These are phyloP conservation scores for Leavenworthia alabamica DNA, from an alignment of 345 rosid species.

Conservation along the genomic window DNA sequence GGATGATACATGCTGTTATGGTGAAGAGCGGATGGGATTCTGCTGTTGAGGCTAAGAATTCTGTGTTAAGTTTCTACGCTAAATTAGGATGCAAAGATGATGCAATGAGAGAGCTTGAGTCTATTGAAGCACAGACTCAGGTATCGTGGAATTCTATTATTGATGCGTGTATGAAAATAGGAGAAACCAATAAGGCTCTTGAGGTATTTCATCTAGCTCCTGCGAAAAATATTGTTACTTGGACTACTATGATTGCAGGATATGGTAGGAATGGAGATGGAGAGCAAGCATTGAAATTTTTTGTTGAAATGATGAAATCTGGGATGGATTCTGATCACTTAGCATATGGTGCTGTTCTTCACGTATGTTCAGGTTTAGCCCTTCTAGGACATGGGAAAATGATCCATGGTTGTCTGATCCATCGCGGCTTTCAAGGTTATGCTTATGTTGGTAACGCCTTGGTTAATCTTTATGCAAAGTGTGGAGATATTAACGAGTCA, in stretches of 20 bases:
- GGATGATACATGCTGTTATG: slow-evolving; percentile 45
- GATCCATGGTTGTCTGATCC: slow-evolving; percentile 61
- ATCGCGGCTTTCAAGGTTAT: slow-evolving; percentile 44
- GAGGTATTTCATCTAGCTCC: slow-evolving; percentile 40
- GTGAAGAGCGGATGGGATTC: slow-evolving; percentile 67
- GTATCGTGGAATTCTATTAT: slow-evolving; percentile 72
- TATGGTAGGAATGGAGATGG: slow-evolving; percentile 51
- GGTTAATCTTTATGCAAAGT: slow-evolving; percentile 74
- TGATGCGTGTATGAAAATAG: slow-evolving; percentile 61
- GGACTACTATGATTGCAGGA: slow-evolving; percentile 77
- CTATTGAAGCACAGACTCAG: slow-evolving; percentile 36
- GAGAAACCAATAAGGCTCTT: slow-evolving; percentile 46
- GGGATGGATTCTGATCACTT: slow-evolving; percentile 39
- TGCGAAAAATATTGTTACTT: slow-evolving; percentile 55
- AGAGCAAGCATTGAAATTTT: slow-evolving; percentile 50
- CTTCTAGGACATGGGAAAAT: slow-evolving; percentile 51
- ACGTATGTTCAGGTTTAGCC: slow-evolving; percentile 65
- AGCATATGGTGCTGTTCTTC: slow-evolving; percentile 60
- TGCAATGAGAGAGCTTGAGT: slow-evolving; percentile 47
- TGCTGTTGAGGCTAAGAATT: slow-evolving; percentile 57
- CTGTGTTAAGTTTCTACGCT: slow-evolving; percentile 60
- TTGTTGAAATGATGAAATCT: slow-evolving; percentile 43
- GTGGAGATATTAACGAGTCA: slow-evolving; percentile 55
- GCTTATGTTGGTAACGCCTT: slow-evolving; percentile 62
- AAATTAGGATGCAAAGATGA: slow-evolving; percentile 46